phyloP scores from a whole-genome alignment of 495 filamentous ascomycete genomes.

The Penicillium antarcticum region DNA sequence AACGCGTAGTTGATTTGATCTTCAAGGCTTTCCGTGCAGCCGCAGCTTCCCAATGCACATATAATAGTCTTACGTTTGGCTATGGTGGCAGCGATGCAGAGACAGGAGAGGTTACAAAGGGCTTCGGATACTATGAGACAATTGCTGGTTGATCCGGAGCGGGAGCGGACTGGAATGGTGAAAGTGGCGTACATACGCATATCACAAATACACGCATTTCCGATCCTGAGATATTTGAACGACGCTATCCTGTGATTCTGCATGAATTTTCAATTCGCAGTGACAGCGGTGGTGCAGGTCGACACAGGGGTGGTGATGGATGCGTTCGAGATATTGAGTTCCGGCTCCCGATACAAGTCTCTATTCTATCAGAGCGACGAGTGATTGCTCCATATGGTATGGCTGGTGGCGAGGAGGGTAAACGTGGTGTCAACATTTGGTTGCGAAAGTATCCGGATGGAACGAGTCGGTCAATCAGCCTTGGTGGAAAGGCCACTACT shows the following conservation, averaged over 20 bases:
- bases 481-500: constrained; percentile 93
- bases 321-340: constrained; percentile 95
- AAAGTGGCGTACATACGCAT: constrained; percentile 86
- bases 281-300: constrained; percentile 65
- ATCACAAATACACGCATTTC: constrained; percentile 99
- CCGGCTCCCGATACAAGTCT: constrained; percentile 79
- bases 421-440: constrained; percentile 21
- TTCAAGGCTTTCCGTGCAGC: constrained; percentile 87
- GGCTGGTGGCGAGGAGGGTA: constrained; percentile 75
- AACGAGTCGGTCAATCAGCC: constrained; percentile 89
- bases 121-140: constrained; percentile 98
- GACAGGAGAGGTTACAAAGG: constrained; percentile 72
- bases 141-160: constrained; percentile 92
- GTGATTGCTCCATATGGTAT: constrained; percentile 88
- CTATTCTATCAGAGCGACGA: constrained; percentile 82
- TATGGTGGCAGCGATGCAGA: constrained; percentile 53
- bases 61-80: constrained; percentile 74
- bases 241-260: constrained; percentile 87
- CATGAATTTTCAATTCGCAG: constrained; percentile 75
- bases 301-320: constrained; percentile 81
- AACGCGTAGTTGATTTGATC: constrained; percentile 92
- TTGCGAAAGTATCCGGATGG: constrained; percentile 48
- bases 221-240: constrained; percentile 92
- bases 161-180: constrained; percentile 82
- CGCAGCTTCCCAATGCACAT: constrained; percentile 87